Conservation (phyloP, 805 yeast genomes). For the Candida ponderosae region DNA sequence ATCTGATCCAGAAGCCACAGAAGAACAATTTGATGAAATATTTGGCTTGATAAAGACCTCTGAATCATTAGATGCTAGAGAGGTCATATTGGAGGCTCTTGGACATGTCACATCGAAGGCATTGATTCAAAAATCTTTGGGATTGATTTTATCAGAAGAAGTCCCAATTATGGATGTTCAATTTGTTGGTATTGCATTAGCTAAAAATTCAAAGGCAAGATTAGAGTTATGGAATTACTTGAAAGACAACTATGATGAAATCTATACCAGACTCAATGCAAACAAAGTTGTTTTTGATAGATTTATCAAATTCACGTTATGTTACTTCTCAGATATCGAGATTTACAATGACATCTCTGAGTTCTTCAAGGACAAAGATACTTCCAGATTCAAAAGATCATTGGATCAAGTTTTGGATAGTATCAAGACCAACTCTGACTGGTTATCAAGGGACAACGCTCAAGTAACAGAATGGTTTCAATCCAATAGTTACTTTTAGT, state of each 20-base stretch:
- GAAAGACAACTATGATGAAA: constrained; percentile 58
- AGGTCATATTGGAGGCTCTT: constrained; percentile 56
- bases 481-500: too few relatives aligned
- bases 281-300: constrained; percentile 71
- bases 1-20: constrained; percentile 59
- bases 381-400: constrained; percentile 55
- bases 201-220: constrained; percentile 54
- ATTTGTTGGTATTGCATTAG: constrained; percentile 66
- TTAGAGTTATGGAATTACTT: constrained; percentile 67
- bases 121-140: constrained; percentile 46
- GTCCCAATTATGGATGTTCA: constrained; percentile 67
- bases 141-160: constrained; percentile 44
- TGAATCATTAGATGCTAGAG: constrained; percentile 53
- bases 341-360: constrained; percentile 40
- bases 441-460: constrained; percentile 49
- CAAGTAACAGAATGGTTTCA: constrained; percentile 42
- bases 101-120: constrained; percentile 51
- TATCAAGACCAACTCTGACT: constrained; percentile 44
- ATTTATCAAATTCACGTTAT: constrained; percentile 55
- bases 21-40: constrained; percentile 52
- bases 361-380: constrained; percentile 43
- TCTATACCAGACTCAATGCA: constrained; percentile 64
- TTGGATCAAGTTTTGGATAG: constrained; percentile 57
- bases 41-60: constrained; percentile 51
- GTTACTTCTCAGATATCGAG: constrained; percentile 48